Percentiles rank a stretch among this genome's conserved stretches.
Conservation (phyloP, 345 rosid species). For the Noccaea caerulescens region DNA sequence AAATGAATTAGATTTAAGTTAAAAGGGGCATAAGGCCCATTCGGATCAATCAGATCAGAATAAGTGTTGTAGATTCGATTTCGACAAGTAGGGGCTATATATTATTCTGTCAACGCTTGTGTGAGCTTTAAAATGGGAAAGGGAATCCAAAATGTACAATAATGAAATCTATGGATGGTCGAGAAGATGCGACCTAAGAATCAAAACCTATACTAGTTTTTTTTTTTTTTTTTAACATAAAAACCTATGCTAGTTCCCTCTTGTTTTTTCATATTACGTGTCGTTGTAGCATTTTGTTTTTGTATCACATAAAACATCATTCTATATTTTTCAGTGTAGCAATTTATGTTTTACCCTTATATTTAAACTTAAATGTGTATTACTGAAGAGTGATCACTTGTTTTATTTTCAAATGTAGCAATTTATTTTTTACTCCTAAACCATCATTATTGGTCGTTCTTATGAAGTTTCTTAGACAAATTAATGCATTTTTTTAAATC, state of each 20-base stretch:
- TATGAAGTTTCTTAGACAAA: too few relatives aligned
- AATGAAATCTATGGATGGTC: constrained; percentile 16
- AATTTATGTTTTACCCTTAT: neutral
- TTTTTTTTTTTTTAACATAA: neutral
- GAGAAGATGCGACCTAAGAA: constrained; percentile 15
- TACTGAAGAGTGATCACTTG: too few relatives aligned
- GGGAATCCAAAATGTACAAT: neutral
- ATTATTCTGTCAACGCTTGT: constrained; percentile 41
- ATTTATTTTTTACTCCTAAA: too few relatives aligned
- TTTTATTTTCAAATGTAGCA: too few relatives aligned
- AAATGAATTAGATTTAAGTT: neutral
- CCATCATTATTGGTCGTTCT: too few relatives aligned
- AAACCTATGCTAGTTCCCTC: neutral
- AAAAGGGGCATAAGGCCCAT: constrained; percentile 15
- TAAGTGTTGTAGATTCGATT: neutral
- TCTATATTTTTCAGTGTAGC: neutral
- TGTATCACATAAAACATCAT: too few relatives aligned
- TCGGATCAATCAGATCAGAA: neutral
- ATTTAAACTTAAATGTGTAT: too few relatives aligned
- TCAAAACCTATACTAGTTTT: neutral
- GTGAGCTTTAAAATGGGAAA: neutral
- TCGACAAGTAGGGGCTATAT: constrained; percentile 29
- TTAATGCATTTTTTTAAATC: too few relatives aligned
- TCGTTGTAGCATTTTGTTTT: too few relatives aligned
- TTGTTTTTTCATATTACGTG: too few relatives aligned